Percentiles rank a stretch among this genome's conserved stretches.
These are phyloP conservation scores for Scutellaria galericulata DNA, from an alignment of 257 asterid genomes.

Conservation along the genomic window DNA sequence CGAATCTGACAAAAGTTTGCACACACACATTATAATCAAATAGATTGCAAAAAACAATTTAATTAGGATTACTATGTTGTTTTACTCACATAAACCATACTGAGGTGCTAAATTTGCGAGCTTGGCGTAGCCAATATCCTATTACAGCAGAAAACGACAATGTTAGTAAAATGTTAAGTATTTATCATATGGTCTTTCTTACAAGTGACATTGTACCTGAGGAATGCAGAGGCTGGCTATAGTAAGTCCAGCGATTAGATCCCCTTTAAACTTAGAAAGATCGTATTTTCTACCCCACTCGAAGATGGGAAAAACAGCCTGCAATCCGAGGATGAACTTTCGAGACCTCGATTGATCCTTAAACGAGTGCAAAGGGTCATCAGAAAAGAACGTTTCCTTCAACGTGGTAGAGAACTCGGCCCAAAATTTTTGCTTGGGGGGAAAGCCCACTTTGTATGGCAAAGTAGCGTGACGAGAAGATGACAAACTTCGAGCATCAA, in stretches of 20 bases:
- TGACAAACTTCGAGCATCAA: constrained; percentile 52
- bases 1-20: constrained; percentile 49
- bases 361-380: constrained; percentile 73
- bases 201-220: constrained; percentile 49
- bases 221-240: constrained; percentile 94
- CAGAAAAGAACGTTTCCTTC: constrained; percentile 76
- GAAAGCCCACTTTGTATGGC: constrained; percentile 74
- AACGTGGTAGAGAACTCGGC: constrained; percentile 55
- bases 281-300: constrained; percentile 73
- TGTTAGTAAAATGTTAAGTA: neutral
- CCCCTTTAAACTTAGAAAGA: constrained; percentile 62
- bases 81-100: constrained; percentile 80
- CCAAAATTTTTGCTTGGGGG: constrained; percentile 64
- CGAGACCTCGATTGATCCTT: constrained; percentile 74
- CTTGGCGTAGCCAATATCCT: constrained; percentile 83
- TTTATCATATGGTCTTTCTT: neutral
- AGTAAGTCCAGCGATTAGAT: constrained; percentile 77
- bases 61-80: neutral
- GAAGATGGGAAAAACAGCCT: constrained; percentile 75
- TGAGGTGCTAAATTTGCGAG: constrained; percentile 85
- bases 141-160: constrained; percentile 25
- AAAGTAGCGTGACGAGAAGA: constrained; percentile 40
- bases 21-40: too few species aligned
- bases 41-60: too few species aligned
- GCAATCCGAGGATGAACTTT: constrained; percentile 63